Evolutionary conservation across 345 rosid species (phyloP).

Genomic region (Linum lewisii): DNA sequence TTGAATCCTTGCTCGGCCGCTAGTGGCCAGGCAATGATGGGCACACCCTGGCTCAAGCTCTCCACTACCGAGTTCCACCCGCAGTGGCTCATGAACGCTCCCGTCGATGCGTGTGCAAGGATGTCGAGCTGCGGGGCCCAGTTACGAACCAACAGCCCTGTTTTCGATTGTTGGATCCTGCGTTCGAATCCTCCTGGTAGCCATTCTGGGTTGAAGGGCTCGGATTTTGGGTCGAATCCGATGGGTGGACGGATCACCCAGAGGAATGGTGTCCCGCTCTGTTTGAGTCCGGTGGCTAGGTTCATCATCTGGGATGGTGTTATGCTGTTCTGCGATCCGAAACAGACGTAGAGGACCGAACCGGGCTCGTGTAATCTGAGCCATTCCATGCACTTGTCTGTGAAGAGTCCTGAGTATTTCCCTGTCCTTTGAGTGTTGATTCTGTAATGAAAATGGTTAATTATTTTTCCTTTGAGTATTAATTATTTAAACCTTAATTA

Average conservation of each 20-base stretch:
- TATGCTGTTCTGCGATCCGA: constrained; percentile 45
- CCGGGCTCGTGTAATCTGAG: constrained; percentile 18
- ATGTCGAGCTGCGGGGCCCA: constrained; percentile 55
- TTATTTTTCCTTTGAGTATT: not conserved
- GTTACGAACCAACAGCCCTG: constrained; percentile 31
- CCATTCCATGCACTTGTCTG: constrained; percentile 31
- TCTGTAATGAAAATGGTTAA: not conserved
- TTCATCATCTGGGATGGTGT: constrained; percentile 36
- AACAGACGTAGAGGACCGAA: constrained; percentile 38
- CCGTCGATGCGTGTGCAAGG: constrained; percentile 30
- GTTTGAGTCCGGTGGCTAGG: constrained; percentile 36
- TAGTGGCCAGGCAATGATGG: constrained; percentile 48
- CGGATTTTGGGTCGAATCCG: constrained; percentile 30
- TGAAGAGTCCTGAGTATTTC: constrained; percentile 20
- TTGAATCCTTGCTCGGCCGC: constrained; percentile 42
- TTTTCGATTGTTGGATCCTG: constrained; percentile 8
- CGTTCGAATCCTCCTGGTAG: constrained; percentile 38
- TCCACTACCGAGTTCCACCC: constrained; percentile 54
- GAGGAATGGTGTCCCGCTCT: constrained; percentile 29
- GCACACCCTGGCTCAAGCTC: constrained; percentile 46
- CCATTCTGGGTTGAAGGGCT: constrained; percentile 31
- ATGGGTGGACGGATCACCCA: constrained; percentile 46
- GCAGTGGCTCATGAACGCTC: constrained; percentile 43
- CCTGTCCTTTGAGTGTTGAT: constrained; percentile 13
- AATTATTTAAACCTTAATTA: no score